A percentile compares a stretch with the other conserved stretches of the same genome.
These are phyloP conservation scores for Medicago arabica DNA, from an alignment of 306 rosid genomes.

Conservation along the genomic window DNA sequence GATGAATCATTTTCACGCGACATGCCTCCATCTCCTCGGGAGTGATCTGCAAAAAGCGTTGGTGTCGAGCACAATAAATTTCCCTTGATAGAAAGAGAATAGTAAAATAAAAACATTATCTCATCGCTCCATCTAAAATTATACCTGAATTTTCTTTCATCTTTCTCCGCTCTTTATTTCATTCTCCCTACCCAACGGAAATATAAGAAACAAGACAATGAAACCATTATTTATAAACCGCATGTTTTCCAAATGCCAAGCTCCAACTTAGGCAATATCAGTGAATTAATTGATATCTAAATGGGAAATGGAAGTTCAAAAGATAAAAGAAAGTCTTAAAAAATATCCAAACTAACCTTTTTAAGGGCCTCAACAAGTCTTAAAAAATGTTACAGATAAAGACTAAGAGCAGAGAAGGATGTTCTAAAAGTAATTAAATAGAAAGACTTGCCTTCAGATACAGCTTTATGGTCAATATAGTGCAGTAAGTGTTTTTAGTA, in stretches of 20 bases:
- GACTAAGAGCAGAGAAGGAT: too few species aligned
- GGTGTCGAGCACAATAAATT: conserved; percentile 4
- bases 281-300: conserved; percentile 1
- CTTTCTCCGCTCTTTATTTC: conserved; percentile 4
- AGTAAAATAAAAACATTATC: conserved; percentile 38
- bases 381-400: too few species aligned
- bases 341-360: too few species aligned
- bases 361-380: too few species aligned
- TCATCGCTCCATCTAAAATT: conserved; percentile 56
- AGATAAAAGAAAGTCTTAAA: neutral
- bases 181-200: conserved; percentile 55
- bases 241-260: too few species aligned
- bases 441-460: too few species aligned
- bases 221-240: too few species aligned
- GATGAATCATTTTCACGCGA: conserved; percentile 45
- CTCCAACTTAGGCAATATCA: neutral
- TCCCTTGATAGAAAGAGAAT: neutral
- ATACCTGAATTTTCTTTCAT: conserved; percentile 13
- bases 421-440: too few species aligned
- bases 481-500: too few species aligned
- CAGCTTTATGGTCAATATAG: too few species aligned
- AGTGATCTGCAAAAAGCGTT: conserved; percentile 48
- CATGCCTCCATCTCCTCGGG: conserved; percentile 62
- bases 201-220: neutral
- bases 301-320: neutral